Base-by-base conservation (phyloP, 2,329 filamentous ascomycete genomes). In the Thermoascus crustaceus region DNA sequence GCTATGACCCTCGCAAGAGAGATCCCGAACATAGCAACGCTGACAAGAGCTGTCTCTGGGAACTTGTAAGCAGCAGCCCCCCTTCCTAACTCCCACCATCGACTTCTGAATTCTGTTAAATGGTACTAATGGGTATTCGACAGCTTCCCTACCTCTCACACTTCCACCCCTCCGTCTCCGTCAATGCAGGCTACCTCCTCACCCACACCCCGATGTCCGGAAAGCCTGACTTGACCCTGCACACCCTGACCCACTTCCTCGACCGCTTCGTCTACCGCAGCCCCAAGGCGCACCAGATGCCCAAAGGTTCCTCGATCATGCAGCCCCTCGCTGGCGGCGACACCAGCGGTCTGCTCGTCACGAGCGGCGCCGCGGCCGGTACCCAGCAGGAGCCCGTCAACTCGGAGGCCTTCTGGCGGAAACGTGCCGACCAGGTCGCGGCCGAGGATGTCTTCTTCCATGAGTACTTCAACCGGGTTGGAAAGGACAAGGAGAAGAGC, bases 241-340 rank as follows among this genome's bases (percentile, higher is more conserved):
- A 96, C 59, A 91, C 85, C 1, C 74, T 98, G 32, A 91, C 91
- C 53, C 83, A 93, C 59, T 98, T 98, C 71, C 72, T 98, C 39
- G 91, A 98, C 64, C 88, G 93, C 49, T 98, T 98, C 60, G 86
- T 94, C n/a, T 98, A 96, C 72, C 82, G 85, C 48, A 94, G 91
- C 50, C 80, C 89, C 42, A 94, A 94, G 69, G 69, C 60, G 5
- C 49, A 78, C 3, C 74, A 73, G 10, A 58, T 62, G 13, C 71
- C 76, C 19, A 83, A 85, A 44, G 93, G 93, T 32, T 73, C 76
- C 18, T 95, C 87, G 17, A 94, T 98, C 60, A 98, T 98, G 91
- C 91, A 98, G 61, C 91, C 93, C 24, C 76, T 95, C 52, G 73
- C 75, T 34, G 77, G 78, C 32, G 72, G 71, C 8, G 75, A 76